Evolutionary conservation across 148 eudicot genomes (phyloP).

Genomic region (Chenopodium formosanum): DNA sequence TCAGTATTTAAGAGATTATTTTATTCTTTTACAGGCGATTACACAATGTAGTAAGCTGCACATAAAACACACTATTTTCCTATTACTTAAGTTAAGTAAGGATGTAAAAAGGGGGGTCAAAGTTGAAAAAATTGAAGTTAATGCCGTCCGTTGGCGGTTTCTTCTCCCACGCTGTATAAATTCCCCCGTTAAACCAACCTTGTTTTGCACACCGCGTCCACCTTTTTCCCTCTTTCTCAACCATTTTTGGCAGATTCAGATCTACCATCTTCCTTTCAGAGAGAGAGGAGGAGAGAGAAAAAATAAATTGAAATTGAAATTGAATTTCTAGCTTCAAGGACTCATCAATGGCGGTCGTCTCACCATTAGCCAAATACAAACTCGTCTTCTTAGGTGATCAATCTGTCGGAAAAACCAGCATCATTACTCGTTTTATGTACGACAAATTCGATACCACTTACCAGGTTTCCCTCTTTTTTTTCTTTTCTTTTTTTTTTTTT

Average conservation of each 20-base stretch:
- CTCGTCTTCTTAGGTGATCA: slow-evolving; percentile 79
- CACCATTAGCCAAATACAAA: slow-evolving; percentile 73
- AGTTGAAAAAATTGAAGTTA: not conserved
- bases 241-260: slow-evolving; percentile 14
- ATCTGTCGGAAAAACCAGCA: slow-evolving; percentile 84
- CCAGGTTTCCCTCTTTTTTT: slow-evolving; percentile 37
- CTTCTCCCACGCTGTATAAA: slow-evolving; percentile 13
- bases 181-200: slow-evolving; percentile 5
- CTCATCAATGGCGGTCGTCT: slow-evolving; percentile 53
- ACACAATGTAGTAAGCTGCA: too few species aligned
- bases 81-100: too few species aligned
- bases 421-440: slow-evolving; percentile 82
- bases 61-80: too few species aligned
- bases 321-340: too few species aligned
- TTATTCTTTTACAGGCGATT: too few species aligned
- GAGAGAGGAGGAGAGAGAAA: not conserved
- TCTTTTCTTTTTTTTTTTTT: too few species aligned
- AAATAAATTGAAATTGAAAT: not conserved
- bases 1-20: too few species aligned
- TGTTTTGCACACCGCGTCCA: too few species aligned
- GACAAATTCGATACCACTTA: slow-evolving; percentile 75
- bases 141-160: slow-evolving; percentile 35
- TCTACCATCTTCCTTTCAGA: slow-evolving; percentile 14
- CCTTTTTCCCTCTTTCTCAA: not conserved
- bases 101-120: not conserved